Evolutionary conservation across 805 yeast genomes (phyloP), one percentile per base, ranked within the genome.

Genomic region (Starmerella tilneyi): DNA sequence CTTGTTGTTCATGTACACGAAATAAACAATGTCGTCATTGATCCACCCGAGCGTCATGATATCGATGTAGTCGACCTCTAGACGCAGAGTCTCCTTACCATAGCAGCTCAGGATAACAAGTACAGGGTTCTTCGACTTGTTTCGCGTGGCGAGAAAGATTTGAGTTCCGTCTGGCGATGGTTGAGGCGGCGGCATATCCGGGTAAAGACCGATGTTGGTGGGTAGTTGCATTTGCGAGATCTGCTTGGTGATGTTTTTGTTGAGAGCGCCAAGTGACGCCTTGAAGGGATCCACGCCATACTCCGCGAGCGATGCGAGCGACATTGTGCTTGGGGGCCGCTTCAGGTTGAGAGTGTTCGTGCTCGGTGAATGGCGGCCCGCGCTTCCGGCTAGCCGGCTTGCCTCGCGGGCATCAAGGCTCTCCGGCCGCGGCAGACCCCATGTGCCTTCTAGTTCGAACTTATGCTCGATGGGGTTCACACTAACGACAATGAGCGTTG

Each of bases 11-110:
- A 52, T 28, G 41, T 51, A 51, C 12, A 51, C 54, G 23, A 51
- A 48, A 36, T 48, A 51, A 3, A 51, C 48, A 11, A 27, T 8
- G 21, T 51, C 54, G 21, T 49, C 44, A 15, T 47, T 20, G 16
- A 51, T 40, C 54, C 54, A 51, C 6, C 54, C 54, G 12, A 49
- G 27, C 9, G 50, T 51, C 37, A 48, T 32, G 11, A 51, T 36
- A n/a, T 45, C 46, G 12, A 52, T 6, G 20, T 49, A 49, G 11
- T 51, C 54, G 6, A 41, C 37, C 15, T 51, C 54, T 28, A 34
- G 23, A 6, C 46, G 31, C 4, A 51, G 22, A n/a, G 43, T 6
- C 36, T 51, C 54, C 32, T 51, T 48, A n/a, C 50, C 54, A 32
- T 40, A 49, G 32, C 46, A 39, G 38, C 43, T 40, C 16, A 51